Conservation (phyloP, 306 rosid species). For the Medicago arabica region DNA sequence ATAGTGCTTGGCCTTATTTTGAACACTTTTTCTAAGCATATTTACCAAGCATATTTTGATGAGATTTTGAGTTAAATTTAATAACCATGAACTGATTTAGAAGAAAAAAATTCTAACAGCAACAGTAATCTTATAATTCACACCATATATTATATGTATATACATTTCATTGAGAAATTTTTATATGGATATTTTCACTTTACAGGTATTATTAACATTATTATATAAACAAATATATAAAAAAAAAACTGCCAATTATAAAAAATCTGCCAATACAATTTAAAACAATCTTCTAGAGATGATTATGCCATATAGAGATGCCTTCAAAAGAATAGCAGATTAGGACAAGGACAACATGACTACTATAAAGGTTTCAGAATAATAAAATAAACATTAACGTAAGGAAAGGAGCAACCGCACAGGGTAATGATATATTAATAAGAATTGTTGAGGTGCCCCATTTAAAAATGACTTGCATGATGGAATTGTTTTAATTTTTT, state of each 20-base stretch:
- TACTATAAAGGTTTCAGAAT: constrained; percentile 35
- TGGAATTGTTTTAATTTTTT: background rate
- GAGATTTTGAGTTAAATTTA: background rate
- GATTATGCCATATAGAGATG: constrained; percentile 63
- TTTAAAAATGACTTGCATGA: constrained; percentile 1
- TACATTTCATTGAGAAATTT: background rate
- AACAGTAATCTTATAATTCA: background rate
- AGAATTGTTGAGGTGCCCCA: background rate
- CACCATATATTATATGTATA: too few relatives aligned
- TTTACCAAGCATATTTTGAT: constrained; percentile 1
- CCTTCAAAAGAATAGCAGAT: constrained; percentile 49
- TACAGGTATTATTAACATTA: background rate
- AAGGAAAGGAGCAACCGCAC: constrained; percentile 25
- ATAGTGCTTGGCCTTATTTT: constrained; percentile 31
- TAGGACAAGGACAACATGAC: constrained; percentile 58
- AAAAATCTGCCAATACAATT: background rate
- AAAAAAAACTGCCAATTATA: too few relatives aligned
- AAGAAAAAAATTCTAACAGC: background rate
- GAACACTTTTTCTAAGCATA: background rate
- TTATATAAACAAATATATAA: too few relatives aligned
- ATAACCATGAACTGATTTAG: background rate
- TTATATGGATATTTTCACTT: background rate
- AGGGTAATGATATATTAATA: constrained; percentile 14
- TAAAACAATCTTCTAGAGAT: constrained; percentile 26
- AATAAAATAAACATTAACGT: constrained; percentile 38